Evolutionary conservation across 2,329 filamentous ascomycete species (phyloP), one percentile per base, ranked within the genome.

Genomic region (Tolypocladium ophioglossoides): DNA sequence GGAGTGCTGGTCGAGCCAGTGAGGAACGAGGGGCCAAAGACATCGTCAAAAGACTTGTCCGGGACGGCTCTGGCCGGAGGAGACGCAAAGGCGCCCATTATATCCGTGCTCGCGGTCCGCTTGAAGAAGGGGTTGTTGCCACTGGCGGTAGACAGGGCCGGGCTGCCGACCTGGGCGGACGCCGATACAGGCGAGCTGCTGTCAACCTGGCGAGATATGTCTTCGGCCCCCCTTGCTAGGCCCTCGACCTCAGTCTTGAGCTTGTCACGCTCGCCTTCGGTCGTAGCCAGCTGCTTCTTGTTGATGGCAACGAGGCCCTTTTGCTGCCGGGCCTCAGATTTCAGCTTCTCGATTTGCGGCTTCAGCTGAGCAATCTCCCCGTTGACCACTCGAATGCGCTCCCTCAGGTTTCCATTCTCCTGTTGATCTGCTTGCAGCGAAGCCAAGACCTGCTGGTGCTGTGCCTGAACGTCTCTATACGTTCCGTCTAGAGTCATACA

Each of bases 301-400:
- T 96, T 96, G 73, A 99, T 99, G 46, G 94, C 91, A 34, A 95
- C 92, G 60, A 97, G 78, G 20, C 94, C 94, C 74, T 95, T 97
- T 66, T 97, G 91, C 69, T 97, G 94, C 44, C 94, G 85, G 30
- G 91, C 91, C 62, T 96, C 91, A 14, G 87, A 89, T 68, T 88
- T 91, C 63, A 95, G 79, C 75, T 96, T 97, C 68, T 99, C 94
- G 52, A 99, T 83, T 61, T 92, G 86, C 35, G 91, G 91, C 69
- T 91, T 95, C 41, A 97, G 74, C 69, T 91, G 86, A 20, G 83
- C 79, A 62, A 96, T 85, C 69, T 95, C 90, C 14, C 82, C 78
- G 64, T 96, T 99, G 44, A 90, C 80, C 52, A 85, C 79, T 35
- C 87, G 83, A 60, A 99, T 96, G 56, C 86, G 87, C 66, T 96